A percentile compares a stretch with the other conserved stretches of the same genome.
phyloP scores from a whole-genome alignment of 306 rosid species.

The Amphicarpaea edgeworthii region DNA sequence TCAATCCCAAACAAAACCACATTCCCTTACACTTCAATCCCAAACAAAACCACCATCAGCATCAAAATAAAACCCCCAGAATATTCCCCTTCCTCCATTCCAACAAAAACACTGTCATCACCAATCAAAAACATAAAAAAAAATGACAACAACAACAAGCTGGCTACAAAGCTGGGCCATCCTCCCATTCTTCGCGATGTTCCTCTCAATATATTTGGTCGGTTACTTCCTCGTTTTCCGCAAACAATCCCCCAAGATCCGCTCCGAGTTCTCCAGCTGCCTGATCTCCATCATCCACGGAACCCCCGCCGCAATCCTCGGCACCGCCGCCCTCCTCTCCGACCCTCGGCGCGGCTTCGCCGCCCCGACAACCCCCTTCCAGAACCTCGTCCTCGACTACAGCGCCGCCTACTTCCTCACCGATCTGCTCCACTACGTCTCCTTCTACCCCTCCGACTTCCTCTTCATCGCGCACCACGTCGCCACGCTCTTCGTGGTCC shows the following conservation, averaged over 20 bases:
- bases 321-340: constrained; percentile 55
- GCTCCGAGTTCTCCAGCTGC: constrained; percentile 88
- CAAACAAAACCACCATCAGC: no score
- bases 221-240: constrained; percentile 77
- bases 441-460: constrained; percentile 72
- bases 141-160: constrained; percentile 21
- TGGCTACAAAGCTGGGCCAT: neutral
- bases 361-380: constrained; percentile 58
- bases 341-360: constrained; percentile 65
- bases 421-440: constrained; percentile 80
- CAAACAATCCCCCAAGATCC: constrained; percentile 70
- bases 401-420: constrained; percentile 86
- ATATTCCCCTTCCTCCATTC: no score
- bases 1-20: no score
- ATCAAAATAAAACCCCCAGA: constrained; percentile 13
- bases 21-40: neutral
- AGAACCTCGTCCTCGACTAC: constrained; percentile 74
- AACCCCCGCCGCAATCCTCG: constrained; percentile 76
- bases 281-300: constrained; percentile 83
- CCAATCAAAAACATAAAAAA: neutral
- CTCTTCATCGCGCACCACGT: constrained; percentile 91
- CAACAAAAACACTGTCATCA: no score
- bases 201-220: constrained; percentile 56
- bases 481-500: constrained; percentile 85
- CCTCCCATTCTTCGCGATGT: constrained; percentile 61